Percentiles rank a stretch among this genome's conserved stretches.
Evolutionary conservation across 257 asterid species (phyloP).

Genomic region (Verbascum thapsus): DNA sequence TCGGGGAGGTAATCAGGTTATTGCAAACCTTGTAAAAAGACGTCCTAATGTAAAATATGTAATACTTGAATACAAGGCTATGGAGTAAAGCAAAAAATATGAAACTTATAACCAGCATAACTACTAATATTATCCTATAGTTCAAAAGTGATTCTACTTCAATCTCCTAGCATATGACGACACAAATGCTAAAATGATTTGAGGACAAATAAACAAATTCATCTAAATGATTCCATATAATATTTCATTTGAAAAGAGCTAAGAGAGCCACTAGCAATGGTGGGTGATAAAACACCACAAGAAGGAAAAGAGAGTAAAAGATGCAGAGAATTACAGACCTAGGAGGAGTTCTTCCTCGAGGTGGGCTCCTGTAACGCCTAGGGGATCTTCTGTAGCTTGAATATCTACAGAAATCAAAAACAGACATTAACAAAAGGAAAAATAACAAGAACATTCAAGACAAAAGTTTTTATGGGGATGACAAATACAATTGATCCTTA

Average conservation of each 20-base stretch:
- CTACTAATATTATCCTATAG: too few species aligned
- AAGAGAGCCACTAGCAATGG: background rate
- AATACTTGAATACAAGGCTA: too few species aligned
- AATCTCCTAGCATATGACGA: background rate
- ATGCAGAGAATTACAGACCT: constrained; percentile 48
- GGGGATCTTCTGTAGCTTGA: constrained; percentile 89
- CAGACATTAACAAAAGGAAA: constrained; percentile 17
- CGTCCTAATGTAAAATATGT: background rate
- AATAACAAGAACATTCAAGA: too few species aligned
- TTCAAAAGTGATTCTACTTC: background rate
- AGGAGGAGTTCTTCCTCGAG: constrained; percentile 92
- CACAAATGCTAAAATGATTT: background rate
- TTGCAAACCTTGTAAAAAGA: background rate
- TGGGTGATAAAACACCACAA: background rate
- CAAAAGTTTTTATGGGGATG: too few species aligned
- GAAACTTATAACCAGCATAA: too few species aligned
- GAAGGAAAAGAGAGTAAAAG: constrained; percentile 4
- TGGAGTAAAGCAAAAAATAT: too few species aligned
- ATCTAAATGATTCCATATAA: background rate
- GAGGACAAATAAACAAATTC: background rate
- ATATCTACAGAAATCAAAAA: constrained; percentile 45
- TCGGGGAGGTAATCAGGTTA: background rate
- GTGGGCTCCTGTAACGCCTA: constrained; percentile 92
- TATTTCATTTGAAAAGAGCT: background rate
- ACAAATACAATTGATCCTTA: constrained; percentile 29